Evolutionary conservation across 352 stramenopile species (phyloP).

Genomic region (Pythium rhizo-oryzae): DNA sequence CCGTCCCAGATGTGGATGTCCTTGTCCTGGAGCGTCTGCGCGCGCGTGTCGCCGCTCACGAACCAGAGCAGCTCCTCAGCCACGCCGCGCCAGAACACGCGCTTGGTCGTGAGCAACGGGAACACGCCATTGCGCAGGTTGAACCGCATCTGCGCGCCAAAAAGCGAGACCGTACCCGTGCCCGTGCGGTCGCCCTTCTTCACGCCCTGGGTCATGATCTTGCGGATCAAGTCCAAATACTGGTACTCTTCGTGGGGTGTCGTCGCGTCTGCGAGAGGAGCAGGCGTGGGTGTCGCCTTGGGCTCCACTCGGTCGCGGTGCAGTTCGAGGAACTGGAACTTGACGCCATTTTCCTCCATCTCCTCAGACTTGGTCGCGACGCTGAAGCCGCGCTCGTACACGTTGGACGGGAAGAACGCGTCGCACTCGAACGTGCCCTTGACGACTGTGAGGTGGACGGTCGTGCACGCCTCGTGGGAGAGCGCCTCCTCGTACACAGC

Average conservation of each 20-base stretch:
- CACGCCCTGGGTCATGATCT: conserved; percentile 96
- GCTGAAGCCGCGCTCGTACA: conserved; percentile 57
- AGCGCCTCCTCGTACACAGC: conserved; percentile 96
- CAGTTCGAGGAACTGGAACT: conserved; percentile 81
- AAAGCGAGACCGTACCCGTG: conserved; percentile 98
- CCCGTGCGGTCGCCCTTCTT: conserved; percentile 97
- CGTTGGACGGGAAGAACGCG: conserved; percentile 89
- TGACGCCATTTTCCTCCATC: conserved; percentile 77
- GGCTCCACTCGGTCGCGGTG: conserved; percentile 31
- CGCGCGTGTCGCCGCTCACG: conserved; percentile 96
- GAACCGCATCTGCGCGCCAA: conserved; percentile 98
- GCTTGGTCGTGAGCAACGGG: conserved; percentile 99
- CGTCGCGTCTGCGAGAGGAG: conserved; percentile 29
- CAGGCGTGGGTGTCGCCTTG: conserved; percentile 28
- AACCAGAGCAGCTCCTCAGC: conserved; percentile 99
- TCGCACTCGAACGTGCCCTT: conserved; percentile 91
- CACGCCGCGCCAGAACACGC: conserved; percentile 99
- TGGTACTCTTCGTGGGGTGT: conserved; percentile 42
- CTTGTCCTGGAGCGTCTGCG: conserved; percentile 96
- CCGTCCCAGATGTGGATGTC: conserved; percentile 99
- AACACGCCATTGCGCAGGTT: conserved; percentile 94
- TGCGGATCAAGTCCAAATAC: conserved; percentile 93
- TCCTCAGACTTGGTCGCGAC: conserved; percentile 48
- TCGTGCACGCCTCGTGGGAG: conserved; percentile 71
- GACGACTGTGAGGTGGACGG: conserved; percentile 92